These are phyloP conservation scores for Fusarium sp. DNA, from an alignment of 2,329 filamentous ascomycete species.

Conservation along the genomic window DNA sequence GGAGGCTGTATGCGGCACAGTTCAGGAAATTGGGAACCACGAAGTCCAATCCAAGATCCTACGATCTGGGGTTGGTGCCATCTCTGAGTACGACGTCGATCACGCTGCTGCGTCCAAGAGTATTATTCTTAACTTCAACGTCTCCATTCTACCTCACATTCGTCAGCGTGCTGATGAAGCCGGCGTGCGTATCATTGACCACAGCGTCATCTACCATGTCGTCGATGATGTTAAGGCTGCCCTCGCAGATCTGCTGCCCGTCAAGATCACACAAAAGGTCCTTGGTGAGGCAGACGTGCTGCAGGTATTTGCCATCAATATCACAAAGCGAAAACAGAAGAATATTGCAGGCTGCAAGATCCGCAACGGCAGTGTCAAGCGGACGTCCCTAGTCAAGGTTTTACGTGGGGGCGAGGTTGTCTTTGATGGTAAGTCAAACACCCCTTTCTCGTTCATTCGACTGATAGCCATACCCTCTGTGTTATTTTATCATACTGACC, in stretches of 20 bases:
- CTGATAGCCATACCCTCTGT: not conserved
- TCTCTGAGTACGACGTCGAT: conserved; percentile 90
- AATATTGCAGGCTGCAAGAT: conserved; percentile 91
- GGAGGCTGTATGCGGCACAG: conserved; percentile 85
- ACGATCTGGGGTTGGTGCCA: conserved; percentile 79
- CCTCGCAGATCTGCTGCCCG: conserved; percentile 77
- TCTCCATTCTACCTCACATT: conserved; percentile 75
- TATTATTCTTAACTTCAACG: conserved; percentile 89
- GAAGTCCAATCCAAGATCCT: conserved; percentile 85
- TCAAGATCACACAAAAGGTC: conserved; percentile 76
- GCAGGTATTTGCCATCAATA: conserved; percentile 85
- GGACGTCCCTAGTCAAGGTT: conserved; percentile 76
- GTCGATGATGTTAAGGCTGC: conserved; percentile 78
- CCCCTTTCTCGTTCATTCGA: not conserved
- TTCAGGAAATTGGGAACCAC: conserved; percentile 84
- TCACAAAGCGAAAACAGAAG: conserved; percentile 77
- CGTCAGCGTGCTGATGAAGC: conserved; percentile 75
- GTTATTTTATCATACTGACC: not conserved
- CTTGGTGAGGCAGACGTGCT: conserved; percentile 89
- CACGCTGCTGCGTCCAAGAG: conserved; percentile 83
- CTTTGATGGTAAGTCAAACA: conserved; percentile 79
- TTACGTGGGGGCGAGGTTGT: conserved; percentile 77
- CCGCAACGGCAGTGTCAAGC: conserved; percentile 80
- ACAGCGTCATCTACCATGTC: conserved; percentile 88
- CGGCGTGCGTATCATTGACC: conserved; percentile 83